phyloP scores from a whole-genome alignment of 1,139 yeast species.

The Diutina ranongensis region DNA sequence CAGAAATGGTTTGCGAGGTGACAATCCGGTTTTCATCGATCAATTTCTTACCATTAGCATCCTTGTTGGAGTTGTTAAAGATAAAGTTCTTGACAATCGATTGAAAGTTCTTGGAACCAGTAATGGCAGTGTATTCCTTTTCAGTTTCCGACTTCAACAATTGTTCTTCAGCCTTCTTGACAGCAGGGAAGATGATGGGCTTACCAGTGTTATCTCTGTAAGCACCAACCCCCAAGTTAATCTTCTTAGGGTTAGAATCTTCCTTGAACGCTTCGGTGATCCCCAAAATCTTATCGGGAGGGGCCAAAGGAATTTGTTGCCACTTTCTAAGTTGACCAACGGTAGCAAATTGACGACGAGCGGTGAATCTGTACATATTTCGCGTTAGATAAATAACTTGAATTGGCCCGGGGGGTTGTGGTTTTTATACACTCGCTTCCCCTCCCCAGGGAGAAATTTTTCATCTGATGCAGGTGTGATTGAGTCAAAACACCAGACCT shows the following conservation, averaged over 20 bases:
- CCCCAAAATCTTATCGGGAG: constrained; percentile 68
- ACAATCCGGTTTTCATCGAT: constrained; percentile 37
- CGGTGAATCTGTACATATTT: neutral
- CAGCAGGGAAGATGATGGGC: constrained; percentile 38
- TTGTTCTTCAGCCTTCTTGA: constrained; percentile 34
- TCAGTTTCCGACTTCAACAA: constrained; percentile 31
- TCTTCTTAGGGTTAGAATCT: constrained; percentile 29
- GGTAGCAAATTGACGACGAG: constrained; percentile 5
- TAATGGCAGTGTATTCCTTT: constrained; percentile 48
- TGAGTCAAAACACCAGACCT: neutral
- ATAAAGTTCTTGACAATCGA: constrained; percentile 37
- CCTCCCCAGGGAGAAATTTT: neutral
- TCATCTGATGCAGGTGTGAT: neutral
- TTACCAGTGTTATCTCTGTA: constrained; percentile 37
- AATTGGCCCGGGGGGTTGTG: neutral
- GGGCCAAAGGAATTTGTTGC: constrained; percentile 46
- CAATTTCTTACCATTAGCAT: constrained; percentile 35
- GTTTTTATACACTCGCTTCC: neutral
- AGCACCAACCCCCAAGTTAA: constrained; percentile 41
- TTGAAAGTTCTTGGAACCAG: constrained; percentile 39
- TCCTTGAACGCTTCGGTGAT: constrained; percentile 41
- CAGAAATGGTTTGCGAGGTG: constrained; percentile 47
- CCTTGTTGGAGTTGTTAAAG: constrained; percentile 39
- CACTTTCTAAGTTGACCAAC: constrained; percentile 13
- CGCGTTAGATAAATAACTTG: neutral